phyloP scores from a whole-genome alignment of 768 basidiomycete species.

The Macrolepiota dolichaula region DNA sequence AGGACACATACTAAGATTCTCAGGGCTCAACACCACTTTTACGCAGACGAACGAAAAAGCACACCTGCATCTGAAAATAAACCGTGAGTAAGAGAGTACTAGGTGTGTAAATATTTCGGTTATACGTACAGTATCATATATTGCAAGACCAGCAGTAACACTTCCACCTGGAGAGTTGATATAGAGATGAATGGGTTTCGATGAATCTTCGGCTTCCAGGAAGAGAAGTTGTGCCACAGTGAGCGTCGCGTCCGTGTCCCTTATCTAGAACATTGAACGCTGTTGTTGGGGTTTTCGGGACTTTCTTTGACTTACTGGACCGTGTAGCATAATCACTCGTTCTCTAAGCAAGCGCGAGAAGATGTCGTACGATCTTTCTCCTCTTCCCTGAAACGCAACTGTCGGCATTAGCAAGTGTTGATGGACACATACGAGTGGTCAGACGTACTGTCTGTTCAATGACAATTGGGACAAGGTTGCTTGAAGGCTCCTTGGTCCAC shows the following conservation, averaged over 20 bases:
- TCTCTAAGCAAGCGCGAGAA: slow-evolving; percentile 92
- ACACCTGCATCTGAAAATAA: slow-evolving; percentile 66
- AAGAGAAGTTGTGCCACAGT: slow-evolving; percentile 92
- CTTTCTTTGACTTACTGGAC: slow-evolving; percentile 59
- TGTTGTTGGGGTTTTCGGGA: background rate
- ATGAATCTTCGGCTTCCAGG: slow-evolving; percentile 92
- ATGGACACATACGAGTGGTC: background rate
- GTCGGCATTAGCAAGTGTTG: slow-evolving; percentile 4
- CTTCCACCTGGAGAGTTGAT: slow-evolving; percentile 97
- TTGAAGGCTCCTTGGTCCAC: slow-evolving; percentile 41
- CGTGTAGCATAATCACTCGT: slow-evolving; percentile 93
- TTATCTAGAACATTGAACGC: slow-evolving; percentile 53
- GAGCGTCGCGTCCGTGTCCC: slow-evolving; percentile 84
- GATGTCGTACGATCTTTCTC: slow-evolving; percentile 92
- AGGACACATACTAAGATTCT: slow-evolving; percentile 72
- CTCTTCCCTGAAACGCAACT: slow-evolving; percentile 57
- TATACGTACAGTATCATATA: slow-evolving; percentile 87
- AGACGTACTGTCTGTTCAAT: slow-evolving; percentile 82
- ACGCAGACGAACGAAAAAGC: slow-evolving; percentile 14
- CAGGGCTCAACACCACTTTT: slow-evolving; percentile 8
- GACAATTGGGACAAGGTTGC: slow-evolving; percentile 84
- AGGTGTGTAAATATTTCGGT: slow-evolving; percentile 5
- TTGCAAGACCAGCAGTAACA: slow-evolving; percentile 93
- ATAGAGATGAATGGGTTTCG: slow-evolving; percentile 93
- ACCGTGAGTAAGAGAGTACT: slow-evolving; percentile 11